Conservation (phyloP, 352 stramenopile genomes). For the Phytophthora ramorum region DNA sequence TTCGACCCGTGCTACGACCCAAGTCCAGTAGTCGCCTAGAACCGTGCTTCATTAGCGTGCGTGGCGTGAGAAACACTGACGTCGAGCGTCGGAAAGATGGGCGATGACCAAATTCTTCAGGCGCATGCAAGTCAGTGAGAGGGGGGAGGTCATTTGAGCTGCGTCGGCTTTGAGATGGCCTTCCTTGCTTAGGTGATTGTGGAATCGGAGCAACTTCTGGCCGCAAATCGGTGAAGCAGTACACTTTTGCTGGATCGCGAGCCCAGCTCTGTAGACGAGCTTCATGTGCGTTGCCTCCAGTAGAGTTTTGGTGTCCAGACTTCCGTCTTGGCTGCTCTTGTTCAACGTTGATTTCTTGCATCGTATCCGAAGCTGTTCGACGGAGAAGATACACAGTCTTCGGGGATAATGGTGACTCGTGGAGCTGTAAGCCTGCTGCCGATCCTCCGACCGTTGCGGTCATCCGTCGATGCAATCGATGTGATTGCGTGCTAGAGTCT, state of each 20-base stretch:
- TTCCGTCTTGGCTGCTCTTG: neutral
- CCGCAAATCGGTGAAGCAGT: constrained; percentile 21
- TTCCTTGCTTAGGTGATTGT: constrained; percentile 6
- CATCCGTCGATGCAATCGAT: constrained; percentile 1
- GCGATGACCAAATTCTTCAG: constrained; percentile 5
- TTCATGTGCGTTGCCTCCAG: neutral
- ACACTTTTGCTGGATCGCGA: constrained; percentile 26
- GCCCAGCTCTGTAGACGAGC: constrained; percentile 17
- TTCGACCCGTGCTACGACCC: constrained; percentile 11
- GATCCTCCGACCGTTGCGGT: neutral
- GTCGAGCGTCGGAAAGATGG: constrained; percentile 5
- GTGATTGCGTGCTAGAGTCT: neutral
- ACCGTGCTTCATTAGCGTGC: constrained; percentile 24
- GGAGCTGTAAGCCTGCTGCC: neutral
- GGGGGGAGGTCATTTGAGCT: constrained; percentile 19
- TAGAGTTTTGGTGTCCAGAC: neutral
- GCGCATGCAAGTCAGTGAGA: constrained; percentile 16
- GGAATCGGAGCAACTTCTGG: neutral
- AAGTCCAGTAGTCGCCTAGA: constrained; percentile 36
- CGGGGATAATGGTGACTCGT: neutral
- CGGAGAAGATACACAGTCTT: constrained; percentile 10
- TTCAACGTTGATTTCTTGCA: constrained; percentile 14
- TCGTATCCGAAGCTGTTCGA: constrained; percentile 21
- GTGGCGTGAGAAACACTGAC: constrained; percentile 36
- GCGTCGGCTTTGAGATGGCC: constrained; percentile 1